Percentiles rank a stretch among this genome's conserved stretches.
phyloP scores from a whole-genome alignment of 2,329 filamentous ascomycete species.

The Tolypocladium album region DNA sequence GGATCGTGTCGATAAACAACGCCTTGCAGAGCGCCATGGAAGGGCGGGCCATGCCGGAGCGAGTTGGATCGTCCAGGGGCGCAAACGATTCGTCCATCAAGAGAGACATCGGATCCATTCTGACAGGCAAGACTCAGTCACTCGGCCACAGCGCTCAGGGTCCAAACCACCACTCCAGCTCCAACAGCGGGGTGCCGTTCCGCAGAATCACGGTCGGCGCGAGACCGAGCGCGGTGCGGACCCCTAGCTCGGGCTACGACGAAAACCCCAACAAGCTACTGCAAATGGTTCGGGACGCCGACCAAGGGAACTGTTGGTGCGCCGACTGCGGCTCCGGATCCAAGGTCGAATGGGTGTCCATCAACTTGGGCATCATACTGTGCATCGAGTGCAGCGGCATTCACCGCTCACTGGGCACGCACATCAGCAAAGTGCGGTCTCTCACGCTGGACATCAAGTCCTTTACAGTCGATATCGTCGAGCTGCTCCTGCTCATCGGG shows the following conservation, averaged over 20 bases:
- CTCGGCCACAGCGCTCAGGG: slow-evolving; percentile 43
- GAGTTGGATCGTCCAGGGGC: slow-evolving; percentile 26
- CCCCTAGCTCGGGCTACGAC: slow-evolving; percentile 61
- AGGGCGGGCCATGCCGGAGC: slow-evolving; percentile 52
- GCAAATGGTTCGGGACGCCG: slow-evolving; percentile 76
- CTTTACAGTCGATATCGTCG: slow-evolving; percentile 94
- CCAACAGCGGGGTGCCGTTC: slow-evolving; percentile 48
- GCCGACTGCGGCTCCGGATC: slow-evolving; percentile 85
- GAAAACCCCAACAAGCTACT: slow-evolving; percentile 79
- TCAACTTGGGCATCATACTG: slow-evolving; percentile 90
- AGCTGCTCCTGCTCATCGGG: slow-evolving; percentile 80
- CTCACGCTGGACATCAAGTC: slow-evolving; percentile 91
- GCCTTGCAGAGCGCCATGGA: slow-evolving; percentile 94
- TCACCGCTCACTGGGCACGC: slow-evolving; percentile 88
- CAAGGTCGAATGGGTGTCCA: slow-evolving; percentile 98
- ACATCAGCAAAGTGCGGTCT: slow-evolving; percentile 95
- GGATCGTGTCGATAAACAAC: slow-evolving; percentile 96
- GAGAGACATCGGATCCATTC: slow-evolving; percentile 81
- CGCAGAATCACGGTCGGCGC: slow-evolving; percentile 88
- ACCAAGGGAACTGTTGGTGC: slow-evolving; percentile 88
- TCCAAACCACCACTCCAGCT: slow-evolving; percentile 34
- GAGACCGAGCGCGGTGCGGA: slow-evolving; percentile 60
- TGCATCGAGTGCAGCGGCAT: slow-evolving; percentile 98
- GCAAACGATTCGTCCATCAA: slow-evolving; percentile 48
- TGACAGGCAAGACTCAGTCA: slow-evolving; percentile 84